phyloP scores from a whole-genome alignment of 2,329 filamentous ascomycete species.

The Hypoxylon sp. region DNA sequence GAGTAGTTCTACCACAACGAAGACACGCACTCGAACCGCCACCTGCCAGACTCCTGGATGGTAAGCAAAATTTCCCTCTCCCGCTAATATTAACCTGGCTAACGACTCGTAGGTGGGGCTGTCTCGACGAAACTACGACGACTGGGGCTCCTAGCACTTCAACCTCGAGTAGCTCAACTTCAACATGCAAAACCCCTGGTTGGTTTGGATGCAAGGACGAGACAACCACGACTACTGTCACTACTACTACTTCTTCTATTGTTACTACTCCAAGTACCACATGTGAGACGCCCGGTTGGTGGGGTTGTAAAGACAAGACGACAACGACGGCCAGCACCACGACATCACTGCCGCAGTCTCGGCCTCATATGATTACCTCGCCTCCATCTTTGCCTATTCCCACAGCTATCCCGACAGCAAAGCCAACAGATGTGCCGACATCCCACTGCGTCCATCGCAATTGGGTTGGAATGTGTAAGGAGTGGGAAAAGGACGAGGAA shows the following conservation, averaged over 20 bases:
- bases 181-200: slow-evolving; percentile 73
- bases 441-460: slow-evolving; percentile 49
- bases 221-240: slow-evolving; percentile 58
- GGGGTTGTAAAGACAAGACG: slow-evolving; percentile 42
- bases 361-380: slow-evolving; percentile 49
- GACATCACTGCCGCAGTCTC: slow-evolving; percentile 40
- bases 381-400: slow-evolving; percentile 47
- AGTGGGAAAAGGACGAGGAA: slow-evolving; percentile 41
- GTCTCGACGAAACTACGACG: slow-evolving; percentile 75
- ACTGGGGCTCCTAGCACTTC: slow-evolving; percentile 60
- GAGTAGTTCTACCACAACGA: slow-evolving; percentile 69
- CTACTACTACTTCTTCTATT: slow-evolving; percentile 54
- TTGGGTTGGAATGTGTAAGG: slow-evolving; percentile 52
- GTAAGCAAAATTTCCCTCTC: slow-evolving; percentile 67
- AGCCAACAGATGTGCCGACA: slow-evolving; percentile 38
- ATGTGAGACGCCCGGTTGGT: slow-evolving; percentile 49
- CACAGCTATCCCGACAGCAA: slow-evolving; percentile 31
- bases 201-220: slow-evolving; percentile 77
- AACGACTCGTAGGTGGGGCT: slow-evolving; percentile 64
- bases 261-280: slow-evolving; percentile 55
- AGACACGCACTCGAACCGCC: slow-evolving; percentile 79
- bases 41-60: slow-evolving; percentile 94
- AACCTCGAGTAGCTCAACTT: slow-evolving; percentile 64
- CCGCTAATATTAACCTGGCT: slow-evolving; percentile 3
- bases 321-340: slow-evolving; percentile 34